These are phyloP conservation scores for Hyparrhenia diplandra DNA, from an alignment of 176 grass and related monocot genomes.

Conservation along the genomic window DNA sequence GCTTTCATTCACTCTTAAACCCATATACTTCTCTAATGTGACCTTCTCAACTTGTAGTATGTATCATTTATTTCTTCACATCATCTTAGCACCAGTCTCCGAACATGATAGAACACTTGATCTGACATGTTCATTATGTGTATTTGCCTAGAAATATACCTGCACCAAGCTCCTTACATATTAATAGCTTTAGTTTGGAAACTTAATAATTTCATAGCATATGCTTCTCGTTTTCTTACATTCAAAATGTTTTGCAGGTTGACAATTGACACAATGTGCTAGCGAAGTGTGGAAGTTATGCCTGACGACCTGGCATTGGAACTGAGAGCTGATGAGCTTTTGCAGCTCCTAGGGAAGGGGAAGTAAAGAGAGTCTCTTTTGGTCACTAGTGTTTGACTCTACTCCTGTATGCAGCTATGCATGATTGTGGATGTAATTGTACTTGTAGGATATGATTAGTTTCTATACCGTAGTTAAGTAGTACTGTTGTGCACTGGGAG, in stretches of 20 bases:
- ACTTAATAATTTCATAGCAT: background rate
- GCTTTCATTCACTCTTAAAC: no score
- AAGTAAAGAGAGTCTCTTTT: no score
- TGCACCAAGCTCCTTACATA: no score
- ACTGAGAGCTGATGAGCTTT: background rate
- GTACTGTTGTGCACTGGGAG: background rate
- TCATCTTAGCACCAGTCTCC: background rate
- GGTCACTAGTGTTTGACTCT: no score
- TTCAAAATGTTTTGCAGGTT: background rate
- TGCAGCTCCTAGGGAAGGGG: background rate
- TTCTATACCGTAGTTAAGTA: background rate
- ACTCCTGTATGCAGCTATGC: no score
- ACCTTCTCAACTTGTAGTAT: background rate
- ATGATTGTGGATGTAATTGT: no score
- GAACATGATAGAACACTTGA: background rate
- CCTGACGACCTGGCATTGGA: background rate
- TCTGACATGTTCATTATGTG: no score
- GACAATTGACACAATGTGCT: background rate
- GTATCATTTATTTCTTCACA: background rate
- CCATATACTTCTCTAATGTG: background rate
- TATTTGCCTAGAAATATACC: no score
- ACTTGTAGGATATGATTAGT: no score
- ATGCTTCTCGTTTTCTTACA: background rate
- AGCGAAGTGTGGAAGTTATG: background rate
- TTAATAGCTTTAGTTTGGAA: no score